Evolutionary conservation across 345 rosid genomes (phyloP), one percentile per base, ranked within the genome.

Genomic region (Murraya paniculata): DNA sequence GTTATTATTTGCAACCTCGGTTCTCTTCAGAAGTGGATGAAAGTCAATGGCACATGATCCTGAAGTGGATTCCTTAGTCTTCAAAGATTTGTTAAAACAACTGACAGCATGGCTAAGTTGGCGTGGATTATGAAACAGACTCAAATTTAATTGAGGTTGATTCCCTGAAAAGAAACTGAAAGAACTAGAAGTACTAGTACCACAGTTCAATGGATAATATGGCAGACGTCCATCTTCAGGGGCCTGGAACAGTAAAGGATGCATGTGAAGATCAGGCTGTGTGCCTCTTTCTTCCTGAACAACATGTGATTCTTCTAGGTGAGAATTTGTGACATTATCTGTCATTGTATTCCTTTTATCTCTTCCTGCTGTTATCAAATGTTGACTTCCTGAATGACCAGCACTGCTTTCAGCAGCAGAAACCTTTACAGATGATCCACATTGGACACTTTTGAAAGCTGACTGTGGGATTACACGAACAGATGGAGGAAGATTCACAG

Each of bases 401-500:
- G 33, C 31, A 48, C 69, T 36, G 64, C 77, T 73, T 71, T 80
- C 86, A 21, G 62, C 78, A 27, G 79, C 59, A 75, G 82, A 68
- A 75, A 80, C 75, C 81, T 74, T 82, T 24, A 77, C 67, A 80
- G 87, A 82, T 48, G 79, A 76, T 71, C 84, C 88, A 79, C 81
- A 59, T 57, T 83, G 88, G 77, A 82, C 77, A 82, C 77, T 87
- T 70, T 81, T 80, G 72, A 91, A 87, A 82, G 85, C 90, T 78
- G 95, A 81, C 82, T 87, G 90, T 1, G 99, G 85, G 82, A 96
- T 87, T 65, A 96, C 89, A 83, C 94, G 93, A 73, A 91, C 97
- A 45, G 97, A 87, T 27, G 92, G 90, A 56, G 97, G 99, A 85
- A 96, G 99, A 89, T 92, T 92, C 76, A 96, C 91, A 4, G 94